Conservation (phyloP, 2,329 filamentous ascomycete genomes). For the Fusarium incarnatum region DNA sequence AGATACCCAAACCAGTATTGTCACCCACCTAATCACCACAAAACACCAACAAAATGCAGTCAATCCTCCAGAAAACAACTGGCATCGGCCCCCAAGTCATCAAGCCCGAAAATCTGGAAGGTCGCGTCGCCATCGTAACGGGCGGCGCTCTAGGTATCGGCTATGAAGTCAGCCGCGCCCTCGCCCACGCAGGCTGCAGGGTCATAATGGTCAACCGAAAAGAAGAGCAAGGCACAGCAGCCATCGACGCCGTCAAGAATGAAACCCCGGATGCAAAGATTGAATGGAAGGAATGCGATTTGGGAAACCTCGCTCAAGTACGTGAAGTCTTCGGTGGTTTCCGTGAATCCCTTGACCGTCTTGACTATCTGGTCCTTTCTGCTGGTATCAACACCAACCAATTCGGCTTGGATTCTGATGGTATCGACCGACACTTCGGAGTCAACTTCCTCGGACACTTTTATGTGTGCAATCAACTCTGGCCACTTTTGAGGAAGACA, state of each 20-base stretch:
- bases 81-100: slow-evolving; percentile 51
- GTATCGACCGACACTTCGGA: slow-evolving; percentile 58
- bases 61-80: slow-evolving; percentile 50
- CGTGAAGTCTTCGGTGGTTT: slow-evolving; percentile 50
- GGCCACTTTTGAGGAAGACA: slow-evolving; percentile 57
- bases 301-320: slow-evolving; percentile 42
- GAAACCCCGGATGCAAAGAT: slow-evolving; percentile 48
- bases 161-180: slow-evolving; percentile 51
- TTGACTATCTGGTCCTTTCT: slow-evolving; percentile 58
- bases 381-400: slow-evolving; percentile 59
- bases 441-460: slow-evolving; percentile 61
- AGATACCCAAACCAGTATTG: too few relatives aligned
- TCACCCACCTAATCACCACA: not conserved
- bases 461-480: slow-evolving; percentile 53
- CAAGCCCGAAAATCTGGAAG: slow-evolving; percentile 51
- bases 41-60: slow-evolving; percentile 51
- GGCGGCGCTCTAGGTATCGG: slow-evolving; percentile 56
- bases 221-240: slow-evolving; percentile 48
- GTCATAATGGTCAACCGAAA: slow-evolving; percentile 54
- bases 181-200: slow-evolving; percentile 50
- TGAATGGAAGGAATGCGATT: slow-evolving; percentile 55
- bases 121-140: slow-evolving; percentile 53
- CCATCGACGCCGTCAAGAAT: slow-evolving; percentile 46
- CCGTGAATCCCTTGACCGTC: slow-evolving; percentile 50
- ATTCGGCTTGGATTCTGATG: slow-evolving; percentile 53